Conservation (phyloP, 441 rosid species). For the Syzygium syzygioides region DNA sequence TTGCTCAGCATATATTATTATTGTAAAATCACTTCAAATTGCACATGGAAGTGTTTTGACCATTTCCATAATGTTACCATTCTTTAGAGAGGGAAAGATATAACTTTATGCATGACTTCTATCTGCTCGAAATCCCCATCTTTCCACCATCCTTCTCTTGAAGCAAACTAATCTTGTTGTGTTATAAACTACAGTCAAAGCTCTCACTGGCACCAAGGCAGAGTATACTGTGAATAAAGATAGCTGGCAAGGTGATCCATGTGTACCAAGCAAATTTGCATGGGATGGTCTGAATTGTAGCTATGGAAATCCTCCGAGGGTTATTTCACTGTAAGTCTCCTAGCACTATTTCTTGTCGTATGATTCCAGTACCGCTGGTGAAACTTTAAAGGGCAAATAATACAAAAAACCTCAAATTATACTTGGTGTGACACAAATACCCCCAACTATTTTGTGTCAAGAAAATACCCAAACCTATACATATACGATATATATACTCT, state of each 20-base stretch:
- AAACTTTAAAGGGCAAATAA: not conserved
- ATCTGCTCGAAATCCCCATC: not conserved
- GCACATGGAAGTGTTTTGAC: not conserved
- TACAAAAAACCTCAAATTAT: no score
- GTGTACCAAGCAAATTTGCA: conserved; percentile 30
- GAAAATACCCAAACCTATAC: no score
- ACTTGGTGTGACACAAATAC: accelerated
- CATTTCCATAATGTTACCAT: not conserved
- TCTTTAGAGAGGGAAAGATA: not conserved
- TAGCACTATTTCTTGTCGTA: no score
- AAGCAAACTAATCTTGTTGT: not conserved
- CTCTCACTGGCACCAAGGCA: conserved; percentile 34
- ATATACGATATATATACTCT: no score
- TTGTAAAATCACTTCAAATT: not conserved
- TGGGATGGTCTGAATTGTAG: conserved; percentile 64
- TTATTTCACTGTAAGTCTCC: no score
- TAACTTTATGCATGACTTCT: not conserved
- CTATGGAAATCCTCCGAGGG: not conserved
- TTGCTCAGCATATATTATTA: not conserved
- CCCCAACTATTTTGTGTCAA: no score
- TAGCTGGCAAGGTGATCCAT: conserved; percentile 70
- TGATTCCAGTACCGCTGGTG: accelerated
- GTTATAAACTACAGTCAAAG: conserved; percentile 17
- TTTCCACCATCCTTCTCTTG: not conserved
- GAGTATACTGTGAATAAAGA: conserved; percentile 19